These are phyloP conservation scores for Pyrenula aspistea DNA, from an alignment of 495 filamentous ascomycete species.

Conservation along the genomic window DNA sequence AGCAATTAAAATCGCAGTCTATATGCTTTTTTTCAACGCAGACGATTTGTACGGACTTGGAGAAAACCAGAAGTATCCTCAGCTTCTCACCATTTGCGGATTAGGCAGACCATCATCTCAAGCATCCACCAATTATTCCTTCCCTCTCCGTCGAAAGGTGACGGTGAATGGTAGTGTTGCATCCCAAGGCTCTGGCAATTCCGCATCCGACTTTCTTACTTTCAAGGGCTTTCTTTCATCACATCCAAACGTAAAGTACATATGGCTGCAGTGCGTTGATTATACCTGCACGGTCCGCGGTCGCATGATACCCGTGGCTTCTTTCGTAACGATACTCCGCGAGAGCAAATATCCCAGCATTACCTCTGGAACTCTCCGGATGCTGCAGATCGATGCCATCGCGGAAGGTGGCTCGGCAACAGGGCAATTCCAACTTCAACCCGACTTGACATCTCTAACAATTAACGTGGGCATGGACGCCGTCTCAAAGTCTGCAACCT, in stretches of 20 bases:
- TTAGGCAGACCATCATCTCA: neutral
- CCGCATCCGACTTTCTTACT: neutral
- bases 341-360: conserved; percentile 42
- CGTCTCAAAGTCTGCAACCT: conserved; percentile 32
- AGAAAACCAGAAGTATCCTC: conserved; percentile 7
- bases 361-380: conserved; percentile 36
- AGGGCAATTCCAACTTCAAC: conserved; percentile 49
- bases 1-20: conserved; percentile 43
- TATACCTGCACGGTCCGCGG: conserved; percentile 59
- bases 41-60: conserved; percentile 51
- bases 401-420: conserved; percentile 24
- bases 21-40: conserved; percentile 60
- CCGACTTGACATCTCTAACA: conserved; percentile 44
- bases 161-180: neutral
- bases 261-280: conserved; percentile 71
- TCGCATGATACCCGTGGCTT: conserved; percentile 55
- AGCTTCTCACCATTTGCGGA: neutral
- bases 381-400: conserved; percentile 39
- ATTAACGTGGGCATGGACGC: conserved; percentile 34
- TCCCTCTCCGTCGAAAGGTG: neutral
- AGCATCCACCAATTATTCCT: neutral
- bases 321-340: conserved; percentile 46
- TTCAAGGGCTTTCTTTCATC: conserved; percentile 15
- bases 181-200: neutral
- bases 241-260: conserved; percentile 32